A percentile compares a stretch with the other conserved stretches of the same genome.
phyloP scores from a whole-genome alignment of 495 filamentous ascomycete species.

The Collariella sp. region DNA sequence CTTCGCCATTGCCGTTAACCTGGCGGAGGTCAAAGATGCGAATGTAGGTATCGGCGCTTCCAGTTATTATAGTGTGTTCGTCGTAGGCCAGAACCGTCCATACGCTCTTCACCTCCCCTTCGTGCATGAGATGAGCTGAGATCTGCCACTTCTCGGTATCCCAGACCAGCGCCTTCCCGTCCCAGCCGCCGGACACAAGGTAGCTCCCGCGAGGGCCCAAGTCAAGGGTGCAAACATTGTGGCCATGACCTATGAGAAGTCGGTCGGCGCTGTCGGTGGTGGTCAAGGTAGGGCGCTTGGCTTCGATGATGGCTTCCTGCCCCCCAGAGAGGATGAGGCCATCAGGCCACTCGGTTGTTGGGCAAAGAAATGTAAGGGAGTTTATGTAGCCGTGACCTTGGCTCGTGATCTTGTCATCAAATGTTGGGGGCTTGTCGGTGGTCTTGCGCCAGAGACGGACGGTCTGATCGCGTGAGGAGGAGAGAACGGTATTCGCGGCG shows the following conservation, averaged over 20 bases:
- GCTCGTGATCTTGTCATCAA: conserved; percentile 65
- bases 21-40: conserved; percentile 65
- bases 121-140: conserved; percentile 48
- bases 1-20: conserved; percentile 58
- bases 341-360: conserved; percentile 60
- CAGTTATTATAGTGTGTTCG: conserved; percentile 72
- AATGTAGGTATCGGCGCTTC: conserved; percentile 83
- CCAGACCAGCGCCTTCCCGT: conserved; percentile 76
- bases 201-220: conserved; percentile 57
- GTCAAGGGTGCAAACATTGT: conserved; percentile 83
- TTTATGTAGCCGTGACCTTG: conserved; percentile 80
- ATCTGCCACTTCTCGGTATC: conserved; percentile 65
- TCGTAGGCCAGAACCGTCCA: conserved; percentile 88
- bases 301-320: conserved; percentile 87
- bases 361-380: conserved; percentile 65
- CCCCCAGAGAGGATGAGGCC: conserved; percentile 82
- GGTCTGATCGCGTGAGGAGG: conserved; percentile 83
- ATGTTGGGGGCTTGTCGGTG: conserved; percentile 54
- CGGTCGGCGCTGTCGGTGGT: conserved; percentile 71
- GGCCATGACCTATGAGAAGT: conserved; percentile 73
- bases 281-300: conserved; percentile 53
- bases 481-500: conserved; percentile 59
- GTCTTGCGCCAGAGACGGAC: conserved; percentile 72
- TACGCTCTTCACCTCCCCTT: conserved; percentile 63
- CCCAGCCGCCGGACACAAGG: conserved; percentile 94